Base-by-base conservation (phyloP, 1,284 basidiomycete species). In the Xerocomus minutiporus region DNA sequence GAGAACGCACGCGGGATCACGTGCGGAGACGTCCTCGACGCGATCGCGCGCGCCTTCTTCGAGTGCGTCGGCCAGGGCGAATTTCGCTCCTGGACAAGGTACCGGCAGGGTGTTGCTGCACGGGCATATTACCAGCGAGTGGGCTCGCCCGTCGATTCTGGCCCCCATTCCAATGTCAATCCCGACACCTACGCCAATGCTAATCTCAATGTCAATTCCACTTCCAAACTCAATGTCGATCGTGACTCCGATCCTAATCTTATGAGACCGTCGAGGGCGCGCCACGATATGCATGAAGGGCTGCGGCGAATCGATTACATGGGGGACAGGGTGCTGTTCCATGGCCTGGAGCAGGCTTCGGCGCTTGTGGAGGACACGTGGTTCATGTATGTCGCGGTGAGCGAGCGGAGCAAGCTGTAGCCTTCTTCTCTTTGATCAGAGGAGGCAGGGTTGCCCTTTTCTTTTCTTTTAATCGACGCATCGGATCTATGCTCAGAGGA, bases 281-380 rank as follows among this genome's bases (percentile, higher is more conserved):
- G 38, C 17, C 38, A 36, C n/a, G 54, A 40, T 20, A 52, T 32
- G 25, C 59, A 61, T 12, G 74, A 78, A 47, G 73, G 71, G 6
- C 54, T 81, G 50, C 66, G 76, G 49, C 67, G 82, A 43, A 69
- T 79, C 15, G 82, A 84, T 62, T 78, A 77, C 50, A 62, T 83
- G 48, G 74, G 78, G 7, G 75, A 76, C 29, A 67, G 74, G 48
- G 64, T 72, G 40, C 75, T 72, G 60, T 84, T 84, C 61, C 68
- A 79, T 48, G 82, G 82, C 13, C 65, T 84, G 20, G 77, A 77
- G 57, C 54, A 46, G 29, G 76, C 78, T 2, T 73, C 75, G 51
- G 71, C 75, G 28, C 31, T 43, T 6, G 28, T 29, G 15, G 42
- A 43, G 28, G 42, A 43, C 42, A 43, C 42, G 23, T 46, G 45